phyloP scores from a whole-genome alignment of 2,329 filamentous ascomycete species.

The Penicillium sp. region DNA sequence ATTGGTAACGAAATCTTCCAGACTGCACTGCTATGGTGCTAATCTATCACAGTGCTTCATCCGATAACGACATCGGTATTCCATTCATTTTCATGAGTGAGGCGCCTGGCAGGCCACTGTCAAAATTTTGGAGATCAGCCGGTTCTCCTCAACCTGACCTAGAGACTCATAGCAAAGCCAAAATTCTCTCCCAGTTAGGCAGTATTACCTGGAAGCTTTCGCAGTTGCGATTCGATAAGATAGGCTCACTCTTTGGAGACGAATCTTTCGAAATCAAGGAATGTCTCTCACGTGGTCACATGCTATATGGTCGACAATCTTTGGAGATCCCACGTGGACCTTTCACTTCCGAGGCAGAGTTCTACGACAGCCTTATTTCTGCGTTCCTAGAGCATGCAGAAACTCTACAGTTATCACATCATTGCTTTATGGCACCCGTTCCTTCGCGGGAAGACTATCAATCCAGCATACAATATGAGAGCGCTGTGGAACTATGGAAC shows the following conservation, averaged over 20 bases:
- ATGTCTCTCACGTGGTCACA: neutral
- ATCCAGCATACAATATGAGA: slow-evolving; percentile 13
- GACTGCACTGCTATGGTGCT: neutral
- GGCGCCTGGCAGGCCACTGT: neutral
- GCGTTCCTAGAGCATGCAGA: slow-evolving; percentile 11
- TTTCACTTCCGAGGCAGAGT: neutral
- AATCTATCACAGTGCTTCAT: neutral
- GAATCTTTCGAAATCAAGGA: neutral
- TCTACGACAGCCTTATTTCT: neutral
- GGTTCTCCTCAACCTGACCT: neutral
- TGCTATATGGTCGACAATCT: neutral
- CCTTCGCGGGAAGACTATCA: slow-evolving; percentile 10
- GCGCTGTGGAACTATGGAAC: slow-evolving; percentile 22
- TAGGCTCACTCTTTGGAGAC: neutral
- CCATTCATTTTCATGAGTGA: neutral
- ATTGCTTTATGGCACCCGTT: slow-evolving; percentile 19
- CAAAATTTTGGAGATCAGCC: neutral
- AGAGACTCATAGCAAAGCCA: neutral
- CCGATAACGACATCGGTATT: neutral
- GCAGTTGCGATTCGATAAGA: neutral
- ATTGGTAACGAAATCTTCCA: neutral
- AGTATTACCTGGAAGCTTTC: neutral
- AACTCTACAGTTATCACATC: slow-evolving; percentile 12
- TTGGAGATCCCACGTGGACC: neutral
- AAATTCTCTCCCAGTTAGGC: neutral